Conservation (phyloP, 768 basidiomycete species). For the Serpula lacrymans region DNA sequence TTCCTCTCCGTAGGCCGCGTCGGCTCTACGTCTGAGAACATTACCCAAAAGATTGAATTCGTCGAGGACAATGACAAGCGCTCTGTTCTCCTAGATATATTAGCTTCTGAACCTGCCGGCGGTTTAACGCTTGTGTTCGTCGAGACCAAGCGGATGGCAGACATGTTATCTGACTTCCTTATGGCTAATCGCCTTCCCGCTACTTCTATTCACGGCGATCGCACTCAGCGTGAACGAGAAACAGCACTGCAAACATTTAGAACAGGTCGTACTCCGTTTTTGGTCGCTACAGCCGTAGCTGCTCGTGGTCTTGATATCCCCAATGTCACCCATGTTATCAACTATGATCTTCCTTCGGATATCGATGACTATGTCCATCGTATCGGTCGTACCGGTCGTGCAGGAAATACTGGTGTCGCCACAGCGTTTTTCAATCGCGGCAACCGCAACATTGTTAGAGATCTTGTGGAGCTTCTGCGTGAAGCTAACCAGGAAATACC, state of each 20-base stretch:
- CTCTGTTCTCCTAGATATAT: conserved; percentile 91
- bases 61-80: conserved; percentile 98
- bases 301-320: conserved; percentile 99
- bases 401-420: conserved; percentile 93
- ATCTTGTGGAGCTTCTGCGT: conserved; percentile 87
- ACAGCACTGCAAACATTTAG: conserved; percentile 94
- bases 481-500: conserved; percentile 98
- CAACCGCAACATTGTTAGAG: conserved; percentile 89
- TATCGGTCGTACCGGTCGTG: conserved; percentile 97
- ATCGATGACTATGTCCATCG: conserved; percentile 99
- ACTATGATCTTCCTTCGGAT: conserved; percentile 96
- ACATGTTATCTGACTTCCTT: conserved; percentile 96
- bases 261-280: conserved; percentile 88
- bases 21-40: conserved; percentile 98
- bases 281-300: conserved; percentile 98
- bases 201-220: conserved; percentile 97
- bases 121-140: conserved; percentile 96
- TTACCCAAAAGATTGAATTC: conserved; percentile 98
- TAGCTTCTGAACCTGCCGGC: conserved; percentile 64
- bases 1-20: conserved; percentile 99
- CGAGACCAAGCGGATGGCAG: conserved; percentile 99
- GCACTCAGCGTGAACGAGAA: conserved; percentile 97
- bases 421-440: conserved; percentile 96
- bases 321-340: conserved; percentile 97
- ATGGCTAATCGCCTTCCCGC: conserved; percentile 78